Evolutionary conservation across 192 early-diverging fungal species (phyloP), one percentile per base, ranked within the genome.

Genomic region (Dimargaris verticillata): DNA sequence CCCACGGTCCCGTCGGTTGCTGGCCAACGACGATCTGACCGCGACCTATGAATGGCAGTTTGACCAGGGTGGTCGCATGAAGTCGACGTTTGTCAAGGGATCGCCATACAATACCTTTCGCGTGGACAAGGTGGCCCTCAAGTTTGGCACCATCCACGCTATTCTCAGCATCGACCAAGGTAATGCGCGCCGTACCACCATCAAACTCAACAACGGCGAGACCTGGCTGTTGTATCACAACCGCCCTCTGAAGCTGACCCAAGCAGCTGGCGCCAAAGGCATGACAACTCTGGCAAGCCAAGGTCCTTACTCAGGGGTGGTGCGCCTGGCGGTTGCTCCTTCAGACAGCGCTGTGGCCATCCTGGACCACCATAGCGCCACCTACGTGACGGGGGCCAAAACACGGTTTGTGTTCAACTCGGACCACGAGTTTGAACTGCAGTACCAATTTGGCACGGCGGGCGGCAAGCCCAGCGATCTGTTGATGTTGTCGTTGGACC

Each of bases 71-170:
- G 48, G 67, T 12, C 60, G 60, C 9, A 75, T 80, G 74, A 44
- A 52, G 2, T 64, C 78, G 13, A 60, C 72, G 33, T 74, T 77
- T 66, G 74, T 70, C 66, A 74, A 74, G 68, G 78, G 78, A 48
- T 59, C 71, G 63, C 64, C 78, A 10, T 75, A 75, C 51, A 53
- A 72, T 53, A 80, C 78, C 4, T 74, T 61, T 47, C 63, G 65
- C 25, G 66, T 77, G 61, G 62, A 65, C 10, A 28, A 45, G 47
- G 63, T 69, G 49, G 50, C 67, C 38, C 71, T 74, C 14, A 1
- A 25, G 25, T 64, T 77, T 17, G 33, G 25, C 17, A 77, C 78
- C 2, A 62, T 65, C 53, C 73, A 80, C 60, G 72, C 69, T 1
- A 67, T 79, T 12, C 49, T 70, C 1, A 61, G 55, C 1, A 60